phyloP scores from a whole-genome alignment of 768 basidiomycete genomes.

The Naganishia onofrii region DNA sequence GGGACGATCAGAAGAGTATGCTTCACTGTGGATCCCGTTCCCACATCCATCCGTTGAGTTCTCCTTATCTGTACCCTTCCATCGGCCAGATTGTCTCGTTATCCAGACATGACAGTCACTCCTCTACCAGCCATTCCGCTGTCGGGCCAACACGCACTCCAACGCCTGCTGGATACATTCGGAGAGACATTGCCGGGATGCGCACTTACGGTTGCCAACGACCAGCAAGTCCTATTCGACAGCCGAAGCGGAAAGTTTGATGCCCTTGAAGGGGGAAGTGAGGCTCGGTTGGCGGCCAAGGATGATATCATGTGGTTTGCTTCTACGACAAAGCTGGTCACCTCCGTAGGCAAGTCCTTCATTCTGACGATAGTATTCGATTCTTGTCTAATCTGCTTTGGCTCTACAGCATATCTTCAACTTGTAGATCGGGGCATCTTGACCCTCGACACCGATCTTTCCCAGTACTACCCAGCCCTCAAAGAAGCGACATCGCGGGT shows the following conservation, averaged over 20 bases:
- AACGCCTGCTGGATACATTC: slow-evolving; percentile 29
- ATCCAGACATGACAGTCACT: slow-evolving; percentile 14
- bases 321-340: slow-evolving; percentile 43
- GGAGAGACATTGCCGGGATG: slow-evolving; percentile 31
- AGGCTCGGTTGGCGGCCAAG: slow-evolving; percentile 9
- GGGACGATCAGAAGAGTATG: background rate
- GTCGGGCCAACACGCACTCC: slow-evolving; percentile 13
- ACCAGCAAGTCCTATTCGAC: slow-evolving; percentile 34
- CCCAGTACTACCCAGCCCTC: slow-evolving; percentile 33
- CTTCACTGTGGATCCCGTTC: background rate
- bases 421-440: slow-evolving; percentile 40
- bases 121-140: background rate
- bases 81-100: background rate
- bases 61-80: too few species aligned
- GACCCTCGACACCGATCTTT: slow-evolving; percentile 36
- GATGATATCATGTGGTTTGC: slow-evolving; percentile 43
- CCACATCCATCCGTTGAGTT: background rate
- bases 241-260: slow-evolving; percentile 35
- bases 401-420: slow-evolving; percentile 34
- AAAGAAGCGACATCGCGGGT: slow-evolving; percentile 30
- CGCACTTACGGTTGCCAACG: slow-evolving; percentile 33
- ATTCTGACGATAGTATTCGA: too few species aligned
- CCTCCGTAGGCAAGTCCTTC: slow-evolving; percentile 34
- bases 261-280: slow-evolving; percentile 28
- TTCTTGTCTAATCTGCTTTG: background rate